Base-by-base conservation (phyloP, 177 flowering plant genomes). In the Vitis hybrid region DNA sequence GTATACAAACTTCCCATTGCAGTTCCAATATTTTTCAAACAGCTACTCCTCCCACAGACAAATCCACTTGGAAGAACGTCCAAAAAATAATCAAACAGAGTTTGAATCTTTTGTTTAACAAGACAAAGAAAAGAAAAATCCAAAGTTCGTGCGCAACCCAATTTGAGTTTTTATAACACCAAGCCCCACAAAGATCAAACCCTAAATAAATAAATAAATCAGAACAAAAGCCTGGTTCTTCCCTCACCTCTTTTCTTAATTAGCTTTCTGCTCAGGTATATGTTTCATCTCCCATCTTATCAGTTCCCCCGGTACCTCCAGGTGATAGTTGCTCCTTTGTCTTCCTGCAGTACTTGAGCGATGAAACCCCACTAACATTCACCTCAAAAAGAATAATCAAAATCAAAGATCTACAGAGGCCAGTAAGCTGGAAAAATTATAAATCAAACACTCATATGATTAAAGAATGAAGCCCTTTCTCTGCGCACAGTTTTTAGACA, bases 21-120 rank as follows among this genome's bases (percentile, higher is more conserved):
- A 73, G 75, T 61, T 66, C 53, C 75, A 61, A 52, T 20, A 20
- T 20, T 50, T 66, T 73, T 73, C 71, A 66, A 73, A 41, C 49
- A 51, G 53, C 62, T 54, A 66, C 62, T 61, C 2, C 52, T 61
- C 41, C 51, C 35, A 27, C 64, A 57, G 12, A 53, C n/a, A 15
- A 24, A 72, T 59, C 69, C 58, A 60, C 57, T 60, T 32, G 60
- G 35, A 72, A 65, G 70, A 73, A 66, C 66, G 56, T 73, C 62
- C 66, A 73, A 48, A 66, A 66, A 53, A 66, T 48, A 51, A 72
- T 65, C 35, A 53, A 32, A 35, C 17, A 60, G 3, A 56, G 3
- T 57, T 58, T 72, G 41, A 10, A 27, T 30, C 11, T 9, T 11
- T 11, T 58, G 49, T 58, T 32, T 32, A 32, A 32, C 51, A 71